Evolutionary conservation across 352 stramenopile genomes (phyloP).

Genomic region (Pythium periplocum): DNA sequence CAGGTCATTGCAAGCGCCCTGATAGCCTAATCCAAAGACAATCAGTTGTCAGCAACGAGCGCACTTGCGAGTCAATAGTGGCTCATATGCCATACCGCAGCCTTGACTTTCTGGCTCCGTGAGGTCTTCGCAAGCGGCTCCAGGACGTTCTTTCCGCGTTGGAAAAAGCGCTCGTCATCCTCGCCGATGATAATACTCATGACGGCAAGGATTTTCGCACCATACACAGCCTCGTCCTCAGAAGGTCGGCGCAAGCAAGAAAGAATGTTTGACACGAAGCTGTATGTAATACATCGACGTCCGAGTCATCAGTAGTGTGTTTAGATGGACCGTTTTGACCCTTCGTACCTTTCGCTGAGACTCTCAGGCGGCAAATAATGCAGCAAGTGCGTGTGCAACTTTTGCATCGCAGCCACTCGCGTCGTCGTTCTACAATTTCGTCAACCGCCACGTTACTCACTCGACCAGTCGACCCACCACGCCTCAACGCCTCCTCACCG

Average conservation of each 20-base stretch:
- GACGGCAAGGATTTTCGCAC: conserved; percentile 63
- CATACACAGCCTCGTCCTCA: conserved; percentile 58
- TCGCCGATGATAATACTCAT: conserved; percentile 71
- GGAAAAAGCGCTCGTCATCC: conserved; percentile 74
- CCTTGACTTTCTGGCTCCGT: conserved; percentile 55
- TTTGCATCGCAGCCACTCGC: conserved; percentile 64
- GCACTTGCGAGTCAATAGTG: no score
- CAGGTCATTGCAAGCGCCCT: conserved; percentile 63
- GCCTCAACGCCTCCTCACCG: conserved; percentile 27
- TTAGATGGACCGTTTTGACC: no score
- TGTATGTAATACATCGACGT: conserved; percentile 10
- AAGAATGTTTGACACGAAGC: conserved; percentile 70
- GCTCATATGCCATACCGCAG: conserved; percentile 28
- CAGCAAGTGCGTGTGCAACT: conserved; percentile 48
- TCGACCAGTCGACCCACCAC: not conserved
- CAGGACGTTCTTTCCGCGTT: conserved; percentile 63
- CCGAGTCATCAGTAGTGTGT: not conserved
- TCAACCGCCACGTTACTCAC: no score
- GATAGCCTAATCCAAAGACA: conserved; percentile 35
- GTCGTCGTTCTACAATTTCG: conserved; percentile 49
- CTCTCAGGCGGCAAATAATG: conserved; percentile 65
- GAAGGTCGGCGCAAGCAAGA: conserved; percentile 62
- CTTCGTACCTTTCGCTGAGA: conserved; percentile 57
- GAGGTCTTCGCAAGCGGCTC: conserved; percentile 66
- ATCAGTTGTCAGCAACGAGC: not conserved